Evolutionary conservation across 2,329 filamentous ascomycete species (phyloP).

Genomic region (Mollisia scopiformis): DNA sequence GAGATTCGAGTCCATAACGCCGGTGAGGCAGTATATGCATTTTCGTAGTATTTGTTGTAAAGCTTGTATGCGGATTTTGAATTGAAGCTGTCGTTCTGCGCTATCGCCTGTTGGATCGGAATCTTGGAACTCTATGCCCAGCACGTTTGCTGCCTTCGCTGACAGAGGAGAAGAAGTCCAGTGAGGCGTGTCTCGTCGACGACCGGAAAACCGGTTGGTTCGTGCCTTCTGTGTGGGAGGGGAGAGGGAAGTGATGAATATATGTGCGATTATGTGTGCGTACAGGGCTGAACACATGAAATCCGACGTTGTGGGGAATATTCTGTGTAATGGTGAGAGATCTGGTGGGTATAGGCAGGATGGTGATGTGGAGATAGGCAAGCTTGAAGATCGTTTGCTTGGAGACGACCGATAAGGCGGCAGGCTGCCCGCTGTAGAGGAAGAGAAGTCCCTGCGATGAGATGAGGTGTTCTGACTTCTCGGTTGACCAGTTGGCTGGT

Average conservation of each 20-base stretch:
- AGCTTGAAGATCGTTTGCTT: neutral
- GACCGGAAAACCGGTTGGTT: neutral
- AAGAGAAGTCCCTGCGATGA: neutral
- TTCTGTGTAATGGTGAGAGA: slow-evolving; percentile 25
- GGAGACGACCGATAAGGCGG: neutral
- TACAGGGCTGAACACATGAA: slow-evolving; percentile 30
- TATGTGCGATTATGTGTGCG: slow-evolving; percentile 32
- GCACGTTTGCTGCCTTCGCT: slow-evolving; percentile 17
- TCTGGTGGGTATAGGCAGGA: slow-evolving; percentile 8
- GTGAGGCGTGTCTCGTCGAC: slow-evolving; percentile 9
- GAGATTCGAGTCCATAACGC: neutral
- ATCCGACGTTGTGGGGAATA: slow-evolving; percentile 30
- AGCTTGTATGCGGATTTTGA: neutral
- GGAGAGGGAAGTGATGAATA: slow-evolving; percentile 21
- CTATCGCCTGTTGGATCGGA: neutral
- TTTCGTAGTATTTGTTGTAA: neutral
- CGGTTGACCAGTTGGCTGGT: neutral
- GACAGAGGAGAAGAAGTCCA: slow-evolving; percentile 16
- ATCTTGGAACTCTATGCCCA: slow-evolving; percentile 10
- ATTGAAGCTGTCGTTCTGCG: neutral
- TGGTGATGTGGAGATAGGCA: slow-evolving; percentile 2
- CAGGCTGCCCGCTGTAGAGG: neutral
- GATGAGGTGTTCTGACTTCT: neutral
- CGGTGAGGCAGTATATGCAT: neutral
- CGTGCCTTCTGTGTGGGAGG: neutral